Evolutionary conservation across 2,329 filamentous ascomycete genomes (phyloP).

Genomic region (Phialophora verrucosa): DNA sequence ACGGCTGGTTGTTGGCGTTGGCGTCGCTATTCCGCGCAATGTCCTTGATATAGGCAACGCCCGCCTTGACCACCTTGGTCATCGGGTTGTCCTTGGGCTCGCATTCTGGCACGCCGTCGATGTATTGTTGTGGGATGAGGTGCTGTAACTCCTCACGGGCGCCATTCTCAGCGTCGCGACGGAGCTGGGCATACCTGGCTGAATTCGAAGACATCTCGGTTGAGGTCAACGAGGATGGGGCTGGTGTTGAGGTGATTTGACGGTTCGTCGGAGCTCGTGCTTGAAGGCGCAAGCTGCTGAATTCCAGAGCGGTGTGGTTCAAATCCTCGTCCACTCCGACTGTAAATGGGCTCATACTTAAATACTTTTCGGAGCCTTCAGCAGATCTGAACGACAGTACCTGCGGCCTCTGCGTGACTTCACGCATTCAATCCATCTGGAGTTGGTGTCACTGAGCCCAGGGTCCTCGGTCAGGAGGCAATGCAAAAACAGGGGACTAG

Average conservation of each 20-base stretch:
- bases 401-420: not conserved
- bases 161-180: conserved; percentile 1
- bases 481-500: not conserved
- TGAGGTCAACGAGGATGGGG: not conserved
- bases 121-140: not conserved
- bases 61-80: not conserved
- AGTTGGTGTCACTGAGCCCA: not conserved
- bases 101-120: not conserved
- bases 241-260: not conserved
- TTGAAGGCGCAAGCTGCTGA: not conserved
- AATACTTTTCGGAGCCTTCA: not conserved
- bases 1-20: not conserved
- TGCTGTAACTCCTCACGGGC: not conserved
- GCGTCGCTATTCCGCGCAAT: not conserved
- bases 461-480: not conserved
- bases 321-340: not conserved
- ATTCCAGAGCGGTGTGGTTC: not conserved
- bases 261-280: not conserved
- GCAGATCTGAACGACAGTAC: not conserved
- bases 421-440: not conserved
- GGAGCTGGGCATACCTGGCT: not conserved
- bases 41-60: conserved; percentile 9
- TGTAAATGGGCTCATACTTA: not conserved
- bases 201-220: not conserved
- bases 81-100: not conserved